These are phyloP conservation scores for Monilinia laxa DNA, from an alignment of 2,329 filamentous ascomycete species.

Conservation along the genomic window DNA sequence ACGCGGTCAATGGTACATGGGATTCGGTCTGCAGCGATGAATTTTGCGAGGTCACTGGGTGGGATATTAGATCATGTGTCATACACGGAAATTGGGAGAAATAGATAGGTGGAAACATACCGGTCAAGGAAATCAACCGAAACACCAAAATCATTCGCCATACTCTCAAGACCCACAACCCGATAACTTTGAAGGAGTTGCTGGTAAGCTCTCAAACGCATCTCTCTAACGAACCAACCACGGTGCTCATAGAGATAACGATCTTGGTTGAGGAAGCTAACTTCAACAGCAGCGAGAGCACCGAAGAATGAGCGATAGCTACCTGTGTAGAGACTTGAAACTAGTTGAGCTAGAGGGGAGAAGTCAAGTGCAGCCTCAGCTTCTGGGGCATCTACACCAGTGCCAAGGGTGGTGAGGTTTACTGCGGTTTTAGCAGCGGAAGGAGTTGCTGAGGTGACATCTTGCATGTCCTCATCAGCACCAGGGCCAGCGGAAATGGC, in stretches of 20 bases:
- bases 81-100: not conserved
- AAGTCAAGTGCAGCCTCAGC: constrained; percentile 85
- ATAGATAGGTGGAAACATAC: constrained; percentile 51
- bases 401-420: constrained; percentile 81
- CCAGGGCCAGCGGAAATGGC: constrained; percentile 78
- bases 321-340: constrained; percentile 88
- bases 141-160: constrained; percentile 96
- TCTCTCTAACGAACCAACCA: constrained; percentile 96
- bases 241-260: constrained; percentile 95
- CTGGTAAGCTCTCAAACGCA: constrained; percentile 94
- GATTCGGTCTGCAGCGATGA: constrained; percentile 92
- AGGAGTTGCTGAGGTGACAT: constrained; percentile 55
- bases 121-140: constrained; percentile 94
- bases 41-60: constrained; percentile 84
- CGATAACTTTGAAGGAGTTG: constrained; percentile 97
- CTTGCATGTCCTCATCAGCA: constrained; percentile 74
- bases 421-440: constrained; percentile 66
- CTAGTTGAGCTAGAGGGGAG: constrained; percentile 79
- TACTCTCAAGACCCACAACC: constrained; percentile 93
- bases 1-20: constrained; percentile 97
- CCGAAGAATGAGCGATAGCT: constrained; percentile 94
- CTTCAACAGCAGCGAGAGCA: constrained; percentile 84
- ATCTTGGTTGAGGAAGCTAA: constrained; percentile 90
- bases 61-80: not conserved
- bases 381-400: constrained; percentile 69